Base-by-base conservation (phyloP, 2,329 filamentous ascomycete genomes). In the Colletotrichum neosansevieriae region DNA sequence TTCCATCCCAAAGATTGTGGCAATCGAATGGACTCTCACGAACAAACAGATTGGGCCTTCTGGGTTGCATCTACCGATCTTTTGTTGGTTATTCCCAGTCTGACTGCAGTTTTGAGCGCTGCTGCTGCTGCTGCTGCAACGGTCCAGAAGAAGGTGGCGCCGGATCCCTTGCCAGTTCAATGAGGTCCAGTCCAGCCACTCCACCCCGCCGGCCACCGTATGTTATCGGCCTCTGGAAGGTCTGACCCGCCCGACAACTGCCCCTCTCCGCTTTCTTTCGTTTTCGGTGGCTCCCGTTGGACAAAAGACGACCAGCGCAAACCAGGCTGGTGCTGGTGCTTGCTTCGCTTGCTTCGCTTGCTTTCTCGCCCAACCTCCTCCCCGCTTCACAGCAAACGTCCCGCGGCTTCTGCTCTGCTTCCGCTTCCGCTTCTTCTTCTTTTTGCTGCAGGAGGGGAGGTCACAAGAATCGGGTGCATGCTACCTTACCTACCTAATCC, bases 321-420 rank as follows among this genome's bases (percentile, higher is more conserved):
- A 53, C 45, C 60, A 17, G 40, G 24, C 49, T 57, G 34, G 53
- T 24, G 19, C 21, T 21, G n/a, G n/a, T n/a, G n/a, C n/a, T n/a
- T n/a, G n/a, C n/a, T n/a, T n/a, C n/a, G 21, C 21, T 21, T 21
- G 21, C 21, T 29, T 44, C 38, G 44, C 47, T 54, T n/a, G 49
- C 44, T 67, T 29, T 54, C 47, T 63, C 51, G 45, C 65, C 65
- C 65, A 68, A 59, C 65, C 60, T 58, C 65, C 60, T 57, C 60
- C 65, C 65, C 65, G 60, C 65, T 65, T 68, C 53, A 65, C 54
- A 49, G 49, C 58, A 69, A 66, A 62, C 62, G 66, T 42, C 57
- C 63, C 51, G 40, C 58, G 62, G 34, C 67, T 53, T 67, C 45
- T 45, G 60, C n/a, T n/a, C n/a, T n/a, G n/a, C n/a, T n/a, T n/a